Conservation (phyloP, 2,329 filamentous ascomycete species). For the Furcasterigmium furcatum region DNA sequence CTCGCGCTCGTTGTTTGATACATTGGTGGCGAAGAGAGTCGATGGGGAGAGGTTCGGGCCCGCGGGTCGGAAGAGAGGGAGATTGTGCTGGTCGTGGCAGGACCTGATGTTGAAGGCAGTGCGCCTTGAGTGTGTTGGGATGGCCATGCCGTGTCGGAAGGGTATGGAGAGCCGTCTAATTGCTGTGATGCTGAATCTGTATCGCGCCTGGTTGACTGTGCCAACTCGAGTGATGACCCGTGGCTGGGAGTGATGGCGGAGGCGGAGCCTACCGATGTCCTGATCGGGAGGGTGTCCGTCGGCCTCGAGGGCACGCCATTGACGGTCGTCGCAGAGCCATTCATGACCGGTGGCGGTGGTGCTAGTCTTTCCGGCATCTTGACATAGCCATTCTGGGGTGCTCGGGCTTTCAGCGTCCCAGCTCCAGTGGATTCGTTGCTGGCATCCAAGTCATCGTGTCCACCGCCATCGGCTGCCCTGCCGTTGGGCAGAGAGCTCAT, state of each 20-base stretch:
- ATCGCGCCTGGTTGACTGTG: slow-evolving; percentile 10
- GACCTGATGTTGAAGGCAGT: background rate
- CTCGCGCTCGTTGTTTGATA: slow-evolving; percentile 36
- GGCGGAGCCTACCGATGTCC: slow-evolving; percentile 27
- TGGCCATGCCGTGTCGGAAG: background rate
- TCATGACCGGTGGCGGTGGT: slow-evolving; percentile 9
- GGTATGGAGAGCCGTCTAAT: background rate
- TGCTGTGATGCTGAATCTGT: background rate
- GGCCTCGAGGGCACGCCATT: slow-evolving; percentile 20
- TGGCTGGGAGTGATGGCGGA: slow-evolving; percentile 22
- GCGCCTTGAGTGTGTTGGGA: background rate
- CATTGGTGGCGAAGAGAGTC: slow-evolving; percentile 63
- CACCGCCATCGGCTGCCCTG: slow-evolving; percentile 29
- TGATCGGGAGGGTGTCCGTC: slow-evolving; percentile 24
- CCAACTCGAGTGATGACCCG: slow-evolving; percentile 23
- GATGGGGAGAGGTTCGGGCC: slow-evolving; percentile 39
- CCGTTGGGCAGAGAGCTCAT: slow-evolving; percentile 59
- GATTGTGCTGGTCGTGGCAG: background rate
- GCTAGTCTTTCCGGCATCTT: slow-evolving; percentile 23
- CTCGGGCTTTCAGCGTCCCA: background rate
- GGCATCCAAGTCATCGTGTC: slow-evolving; percentile 21
- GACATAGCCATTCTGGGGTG: slow-evolving; percentile 15
- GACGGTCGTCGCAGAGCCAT: slow-evolving; percentile 9
- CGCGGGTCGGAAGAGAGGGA: background rate
- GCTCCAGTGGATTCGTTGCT: slow-evolving; percentile 18